phyloP scores from a whole-genome alignment of 2,329 filamentous ascomycete genomes.

The Pseudocercospora macadamiae region DNA sequence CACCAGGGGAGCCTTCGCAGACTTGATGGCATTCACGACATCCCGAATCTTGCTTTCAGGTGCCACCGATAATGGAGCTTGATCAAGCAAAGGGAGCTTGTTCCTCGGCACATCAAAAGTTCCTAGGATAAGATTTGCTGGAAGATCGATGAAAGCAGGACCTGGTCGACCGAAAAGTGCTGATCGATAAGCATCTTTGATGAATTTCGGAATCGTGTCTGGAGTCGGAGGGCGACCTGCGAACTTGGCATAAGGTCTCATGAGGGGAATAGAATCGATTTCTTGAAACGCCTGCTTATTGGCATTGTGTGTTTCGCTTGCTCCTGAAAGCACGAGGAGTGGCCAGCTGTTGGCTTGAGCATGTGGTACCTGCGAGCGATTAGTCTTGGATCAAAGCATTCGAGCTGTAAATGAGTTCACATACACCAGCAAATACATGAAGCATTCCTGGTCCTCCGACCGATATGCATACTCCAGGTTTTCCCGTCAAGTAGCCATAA shows the following conservation, averaged over 20 bases:
- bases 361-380: constrained; percentile 29
- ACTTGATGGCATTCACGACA: constrained; percentile 50
- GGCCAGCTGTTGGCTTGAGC: constrained; percentile 59
- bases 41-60: constrained; percentile 49
- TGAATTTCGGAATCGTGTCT: constrained; percentile 51
- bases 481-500: constrained; percentile 62
- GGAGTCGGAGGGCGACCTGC: constrained; percentile 50
- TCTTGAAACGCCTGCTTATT: constrained; percentile 62
- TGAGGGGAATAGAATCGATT: constrained; percentile 57
- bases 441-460: constrained; percentile 62
- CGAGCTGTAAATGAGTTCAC: constrained; percentile 22
- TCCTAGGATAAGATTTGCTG: constrained; percentile 58
- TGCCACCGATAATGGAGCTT: constrained; percentile 48
- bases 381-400: background rate
- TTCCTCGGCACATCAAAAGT: constrained; percentile 29
- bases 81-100: constrained; percentile 22
- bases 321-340: constrained; percentile 58
- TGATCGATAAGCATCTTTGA: constrained; percentile 56
- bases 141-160: constrained; percentile 58
- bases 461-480: constrained; percentile 60
- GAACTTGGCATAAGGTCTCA: constrained; percentile 57
- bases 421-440: constrained; percentile 60
- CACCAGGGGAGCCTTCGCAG: constrained; percentile 55
- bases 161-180: constrained; percentile 60
- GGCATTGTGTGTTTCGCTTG: constrained; percentile 55